Percentiles rank a stretch among this genome's conserved stretches.
These are phyloP conservation scores for Zygotorulaspora mrakii DNA, from an alignment of 1,139 yeast species.

Conservation along the genomic window DNA sequence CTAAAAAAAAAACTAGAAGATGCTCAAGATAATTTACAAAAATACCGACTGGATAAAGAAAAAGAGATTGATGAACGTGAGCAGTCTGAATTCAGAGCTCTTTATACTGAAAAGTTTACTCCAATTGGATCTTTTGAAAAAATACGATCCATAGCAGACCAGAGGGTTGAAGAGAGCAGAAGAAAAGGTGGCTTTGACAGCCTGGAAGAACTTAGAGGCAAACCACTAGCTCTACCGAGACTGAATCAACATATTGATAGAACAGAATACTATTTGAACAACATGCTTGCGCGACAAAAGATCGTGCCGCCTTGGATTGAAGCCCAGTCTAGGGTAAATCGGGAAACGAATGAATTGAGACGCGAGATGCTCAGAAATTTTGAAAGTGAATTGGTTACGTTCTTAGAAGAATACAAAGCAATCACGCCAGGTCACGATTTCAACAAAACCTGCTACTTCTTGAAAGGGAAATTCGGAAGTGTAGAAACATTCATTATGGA, in stretches of 20 bases:
- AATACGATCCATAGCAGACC: slow-evolving; percentile 67
- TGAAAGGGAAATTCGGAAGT: slow-evolving; percentile 19
- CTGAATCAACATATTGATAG: slow-evolving; percentile 49
- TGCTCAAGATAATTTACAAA: slow-evolving; percentile 73
- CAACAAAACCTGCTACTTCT: slow-evolving; percentile 5
- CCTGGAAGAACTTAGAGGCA: slow-evolving; percentile 56
- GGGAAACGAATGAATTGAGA: slow-evolving; percentile 47
- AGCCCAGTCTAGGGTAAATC: slow-evolving; percentile 58
- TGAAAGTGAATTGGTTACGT: slow-evolving; percentile 9
- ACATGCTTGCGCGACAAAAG: slow-evolving; percentile 70
- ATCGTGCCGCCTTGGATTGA: slow-evolving; percentile 89
- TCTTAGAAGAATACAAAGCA: slow-evolving; percentile 7
- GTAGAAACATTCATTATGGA: slow-evolving; percentile 22
- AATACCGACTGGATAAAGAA: slow-evolving; percentile 39
- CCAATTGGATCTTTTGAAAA: slow-evolving; percentile 45
- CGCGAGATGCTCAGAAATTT: slow-evolving; percentile 9
- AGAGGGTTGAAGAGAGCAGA: slow-evolving; percentile 68
- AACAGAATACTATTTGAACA: slow-evolving; percentile 65
- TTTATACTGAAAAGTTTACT: slow-evolving; percentile 58
- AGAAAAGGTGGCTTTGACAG: slow-evolving; percentile 65
- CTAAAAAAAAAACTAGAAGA: slow-evolving; percentile 44
- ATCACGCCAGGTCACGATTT: slow-evolving; percentile 5
- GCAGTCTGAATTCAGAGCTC: slow-evolving; percentile 48
- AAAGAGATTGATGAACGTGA: slow-evolving; percentile 42
- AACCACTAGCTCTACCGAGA: slow-evolving; percentile 47